Evolutionary conservation across 768 basidiomycete genomes (phyloP).

Genomic region (Lentinula detonsa): DNA sequence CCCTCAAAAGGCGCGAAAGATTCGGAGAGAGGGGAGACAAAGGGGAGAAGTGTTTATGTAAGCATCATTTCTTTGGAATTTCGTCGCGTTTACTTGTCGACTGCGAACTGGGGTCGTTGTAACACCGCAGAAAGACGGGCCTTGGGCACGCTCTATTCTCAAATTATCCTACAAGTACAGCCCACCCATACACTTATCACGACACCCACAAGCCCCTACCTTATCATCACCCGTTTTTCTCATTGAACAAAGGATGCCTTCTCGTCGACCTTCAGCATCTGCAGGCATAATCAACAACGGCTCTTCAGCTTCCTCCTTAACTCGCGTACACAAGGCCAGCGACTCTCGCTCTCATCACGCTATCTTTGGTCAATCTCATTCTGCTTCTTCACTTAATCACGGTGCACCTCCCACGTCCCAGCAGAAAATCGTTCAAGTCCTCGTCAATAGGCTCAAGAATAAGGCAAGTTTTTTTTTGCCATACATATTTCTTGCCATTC

Average conservation of each 20-base stretch:
- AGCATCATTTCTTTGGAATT: background rate
- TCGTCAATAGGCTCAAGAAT: slow-evolving; percentile 76
- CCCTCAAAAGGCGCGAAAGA: background rate
- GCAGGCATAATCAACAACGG: slow-evolving; percentile 30
- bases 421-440: slow-evolving; percentile 74
- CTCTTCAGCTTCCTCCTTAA: slow-evolving; percentile 21
- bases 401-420: slow-evolving; percentile 52
- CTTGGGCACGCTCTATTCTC: background rate
- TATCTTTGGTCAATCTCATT: slow-evolving; percentile 21
- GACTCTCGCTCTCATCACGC: slow-evolving; percentile 58
- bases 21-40: background rate
- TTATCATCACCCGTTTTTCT: background rate
- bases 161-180: background rate
- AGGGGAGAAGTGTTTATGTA: background rate
- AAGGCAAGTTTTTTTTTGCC: slow-evolving; percentile 44
- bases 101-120: background rate
- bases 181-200: background rate
- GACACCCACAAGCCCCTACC: background rate
- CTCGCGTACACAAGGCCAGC: slow-evolving; percentile 54
- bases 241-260: slow-evolving; percentile 1
- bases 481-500: background rate
- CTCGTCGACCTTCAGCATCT: slow-evolving; percentile 57
- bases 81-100: background rate
- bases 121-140: background rate
- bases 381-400: slow-evolving; percentile 21